Evolutionary conservation across 2,329 filamentous ascomycete genomes (phyloP).

Genomic region (Sclerotinia subarctica): DNA sequence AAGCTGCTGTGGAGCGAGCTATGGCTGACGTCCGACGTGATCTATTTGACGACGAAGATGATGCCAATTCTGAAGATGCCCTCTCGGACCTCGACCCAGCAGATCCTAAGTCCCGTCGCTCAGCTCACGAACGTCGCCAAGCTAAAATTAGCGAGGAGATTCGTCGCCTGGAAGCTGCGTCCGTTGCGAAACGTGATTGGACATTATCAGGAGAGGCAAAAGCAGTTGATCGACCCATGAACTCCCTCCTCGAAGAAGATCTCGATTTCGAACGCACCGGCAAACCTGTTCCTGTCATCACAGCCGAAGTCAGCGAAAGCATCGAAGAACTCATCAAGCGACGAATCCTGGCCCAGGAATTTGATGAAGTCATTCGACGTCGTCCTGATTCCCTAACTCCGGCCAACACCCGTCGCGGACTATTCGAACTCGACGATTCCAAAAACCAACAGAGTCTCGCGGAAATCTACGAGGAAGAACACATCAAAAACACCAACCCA

Average conservation of each 20-base stretch:
- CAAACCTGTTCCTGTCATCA: conserved; percentile 92
- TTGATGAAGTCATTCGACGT: conserved; percentile 84
- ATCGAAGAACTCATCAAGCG: conserved; percentile 95
- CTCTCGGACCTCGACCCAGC: conserved; percentile 65
- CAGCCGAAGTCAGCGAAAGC: conserved; percentile 81
- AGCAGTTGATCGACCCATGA: conserved; percentile 76
- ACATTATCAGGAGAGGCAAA: conserved; percentile 83
- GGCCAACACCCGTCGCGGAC: conserved; percentile 60
- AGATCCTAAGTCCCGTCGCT: conserved; percentile 70
- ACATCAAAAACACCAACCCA: conserved; percentile 73
- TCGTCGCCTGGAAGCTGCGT: conserved; percentile 81
- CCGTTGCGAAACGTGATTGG: conserved; percentile 89
- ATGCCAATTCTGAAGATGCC: conserved; percentile 61
- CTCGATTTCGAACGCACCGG: conserved; percentile 93
- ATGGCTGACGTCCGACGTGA: conserved; percentile 87
- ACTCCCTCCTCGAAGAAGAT: conserved; percentile 91
- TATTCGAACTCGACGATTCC: conserved; percentile 73
- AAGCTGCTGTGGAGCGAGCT: conserved; percentile 72
- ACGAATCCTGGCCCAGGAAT: conserved; percentile 83
- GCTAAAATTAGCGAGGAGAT: conserved; percentile 88
- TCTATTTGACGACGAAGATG: conserved; percentile 75
- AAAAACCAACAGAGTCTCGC: conserved; percentile 86
- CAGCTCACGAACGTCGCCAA: conserved; percentile 81
- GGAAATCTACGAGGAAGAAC: conserved; percentile 92
- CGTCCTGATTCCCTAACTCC: conserved; percentile 71